Conservation (phyloP, 176 grass and related monocot genomes). For the Cenchrus fungigraminus region DNA sequence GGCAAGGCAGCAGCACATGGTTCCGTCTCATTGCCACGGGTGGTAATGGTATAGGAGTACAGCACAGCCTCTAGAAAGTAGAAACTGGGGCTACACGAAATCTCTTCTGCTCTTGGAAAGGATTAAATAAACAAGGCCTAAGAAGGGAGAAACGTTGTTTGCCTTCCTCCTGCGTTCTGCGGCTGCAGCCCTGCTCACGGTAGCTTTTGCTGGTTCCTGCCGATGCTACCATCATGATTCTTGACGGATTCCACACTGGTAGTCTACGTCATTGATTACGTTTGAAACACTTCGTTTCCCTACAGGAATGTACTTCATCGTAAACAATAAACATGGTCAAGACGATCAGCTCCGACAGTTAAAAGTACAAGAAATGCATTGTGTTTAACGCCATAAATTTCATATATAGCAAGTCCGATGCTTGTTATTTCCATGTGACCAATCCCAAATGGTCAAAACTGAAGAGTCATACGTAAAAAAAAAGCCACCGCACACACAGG, state of each 20-base stretch:
- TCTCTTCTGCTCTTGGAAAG: not conserved
- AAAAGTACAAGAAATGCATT: not conserved
- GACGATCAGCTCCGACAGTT: not conserved
- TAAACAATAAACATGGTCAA: not conserved
- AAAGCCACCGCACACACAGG: no score
- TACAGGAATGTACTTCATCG: not conserved
- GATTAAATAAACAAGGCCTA: not conserved
- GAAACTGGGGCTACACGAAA: not conserved
- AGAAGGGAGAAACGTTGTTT: not conserved
- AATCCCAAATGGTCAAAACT: not conserved
- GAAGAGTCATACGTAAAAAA: no score
- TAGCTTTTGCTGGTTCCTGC: not conserved
- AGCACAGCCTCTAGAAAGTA: not conserved
- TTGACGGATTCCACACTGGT: not conserved
- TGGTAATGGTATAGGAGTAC: not conserved
- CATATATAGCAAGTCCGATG: not conserved
- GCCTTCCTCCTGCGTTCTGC: not conserved
- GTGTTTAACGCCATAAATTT: not conserved
- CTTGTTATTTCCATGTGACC: not conserved
- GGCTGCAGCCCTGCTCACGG: not conserved
- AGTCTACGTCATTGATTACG: not conserved
- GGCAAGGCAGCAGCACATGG: slow-evolving; percentile 5
- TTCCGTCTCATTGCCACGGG: not conserved
- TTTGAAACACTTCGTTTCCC: not conserved
- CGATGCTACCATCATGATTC: not conserved